Conservation (phyloP, 2,329 filamentous ascomycete genomes). For the Coniochaeta sp. region DNA sequence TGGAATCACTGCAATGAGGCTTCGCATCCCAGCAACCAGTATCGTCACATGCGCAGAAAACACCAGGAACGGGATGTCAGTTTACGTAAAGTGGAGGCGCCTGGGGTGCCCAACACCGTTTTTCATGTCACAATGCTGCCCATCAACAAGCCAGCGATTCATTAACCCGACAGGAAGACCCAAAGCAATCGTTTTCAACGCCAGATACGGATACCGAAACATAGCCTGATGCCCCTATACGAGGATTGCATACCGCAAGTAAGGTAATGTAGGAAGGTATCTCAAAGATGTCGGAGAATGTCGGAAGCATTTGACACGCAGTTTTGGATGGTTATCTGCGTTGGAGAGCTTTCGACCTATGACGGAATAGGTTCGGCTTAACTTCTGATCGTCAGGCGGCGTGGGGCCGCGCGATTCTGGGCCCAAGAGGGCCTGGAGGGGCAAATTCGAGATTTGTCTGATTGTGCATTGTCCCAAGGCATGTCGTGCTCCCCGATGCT, state of each 20-base stretch:
- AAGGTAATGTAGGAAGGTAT: no score
- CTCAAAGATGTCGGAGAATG: background rate
- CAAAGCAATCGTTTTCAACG: background rate
- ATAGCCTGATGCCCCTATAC: background rate
- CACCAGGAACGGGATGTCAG: background rate
- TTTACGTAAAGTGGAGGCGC: background rate
- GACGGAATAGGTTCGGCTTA: constrained; percentile 3
- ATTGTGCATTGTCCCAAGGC: background rate
- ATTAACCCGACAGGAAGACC: background rate
- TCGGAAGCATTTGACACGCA: background rate
- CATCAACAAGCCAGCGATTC: background rate
- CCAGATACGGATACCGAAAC: background rate
- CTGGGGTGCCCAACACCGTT: background rate
- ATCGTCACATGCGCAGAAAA: background rate
- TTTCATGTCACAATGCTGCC: background rate
- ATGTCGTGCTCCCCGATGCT: background rate
- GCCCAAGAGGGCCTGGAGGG: background rate
- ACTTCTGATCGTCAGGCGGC: background rate
- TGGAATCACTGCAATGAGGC: background rate
- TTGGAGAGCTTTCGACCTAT: background rate
- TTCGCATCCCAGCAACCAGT: background rate
- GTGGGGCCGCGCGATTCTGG: background rate
- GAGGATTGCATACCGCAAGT: no score
- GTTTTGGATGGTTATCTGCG: background rate
- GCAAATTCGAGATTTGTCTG: background rate